Percentiles rank a stretch among this genome's conserved stretches.
phyloP scores from a whole-genome alignment of 768 basidiomycete species.

The Pleurotus cornucopiae region DNA sequence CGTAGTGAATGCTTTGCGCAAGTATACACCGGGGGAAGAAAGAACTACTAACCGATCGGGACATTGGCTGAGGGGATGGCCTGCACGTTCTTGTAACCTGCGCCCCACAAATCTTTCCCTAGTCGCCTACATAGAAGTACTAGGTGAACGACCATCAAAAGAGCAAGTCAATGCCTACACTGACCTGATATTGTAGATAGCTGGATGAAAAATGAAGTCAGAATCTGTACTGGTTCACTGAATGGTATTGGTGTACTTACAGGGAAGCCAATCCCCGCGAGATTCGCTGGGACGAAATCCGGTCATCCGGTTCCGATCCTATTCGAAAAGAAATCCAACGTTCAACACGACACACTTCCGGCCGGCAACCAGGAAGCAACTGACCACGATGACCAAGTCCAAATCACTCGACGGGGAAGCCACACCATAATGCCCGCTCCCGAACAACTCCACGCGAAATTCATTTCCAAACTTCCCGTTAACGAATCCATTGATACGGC shows the following conservation, averaged over 20 bases:
- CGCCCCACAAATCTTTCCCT: slow-evolving; percentile 20
- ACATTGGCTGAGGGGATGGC: slow-evolving; percentile 31
- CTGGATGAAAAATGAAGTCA: slow-evolving; percentile 14
- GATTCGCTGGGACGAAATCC: slow-evolving; percentile 22
- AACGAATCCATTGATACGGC: slow-evolving; percentile 11
- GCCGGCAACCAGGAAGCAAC: background rate
- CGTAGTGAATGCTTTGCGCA: too few species aligned
- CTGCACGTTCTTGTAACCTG: slow-evolving; percentile 28
- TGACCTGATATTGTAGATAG: slow-evolving; percentile 24
- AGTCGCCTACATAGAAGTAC: slow-evolving; percentile 23
- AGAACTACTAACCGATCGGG: slow-evolving; percentile 34
- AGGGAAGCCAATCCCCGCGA: slow-evolving; percentile 20
- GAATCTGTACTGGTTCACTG: too few species aligned
- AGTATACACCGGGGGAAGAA: background rate
- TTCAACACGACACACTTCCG: background rate
- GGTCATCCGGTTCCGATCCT: slow-evolving; percentile 27
- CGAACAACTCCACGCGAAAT: slow-evolving; percentile 16
- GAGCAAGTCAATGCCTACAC: background rate
- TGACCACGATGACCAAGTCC: slow-evolving; percentile 15
- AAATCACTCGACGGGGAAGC: slow-evolving; percentile 16
- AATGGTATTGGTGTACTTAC: slow-evolving; percentile 12
- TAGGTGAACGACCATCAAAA: background rate
- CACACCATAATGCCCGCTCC: slow-evolving; percentile 16
- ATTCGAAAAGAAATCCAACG: background rate
- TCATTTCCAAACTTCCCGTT: slow-evolving; percentile 8